Evolutionary conservation across 1,139 yeast species (phyloP).

Genomic region (Barnettozyma hawaiiensis): DNA sequence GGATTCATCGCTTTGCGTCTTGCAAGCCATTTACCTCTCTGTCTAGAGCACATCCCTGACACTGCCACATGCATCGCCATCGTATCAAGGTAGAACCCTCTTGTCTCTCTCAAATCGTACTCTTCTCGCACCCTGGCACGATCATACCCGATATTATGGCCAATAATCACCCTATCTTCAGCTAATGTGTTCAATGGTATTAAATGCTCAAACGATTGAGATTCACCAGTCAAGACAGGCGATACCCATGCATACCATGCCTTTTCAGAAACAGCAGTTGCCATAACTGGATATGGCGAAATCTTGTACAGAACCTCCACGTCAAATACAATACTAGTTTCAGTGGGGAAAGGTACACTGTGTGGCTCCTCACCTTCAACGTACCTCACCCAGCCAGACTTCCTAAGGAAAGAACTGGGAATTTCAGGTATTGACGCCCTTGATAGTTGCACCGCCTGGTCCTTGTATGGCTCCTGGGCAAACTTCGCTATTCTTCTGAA

Average conservation of each 20-base stretch:
- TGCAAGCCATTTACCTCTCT: slow-evolving; percentile 73
- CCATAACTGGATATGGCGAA: slow-evolving; percentile 72
- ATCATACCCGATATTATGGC: slow-evolving; percentile 90
- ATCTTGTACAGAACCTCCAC: slow-evolving; percentile 80
- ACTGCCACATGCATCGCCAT: slow-evolving; percentile 91
- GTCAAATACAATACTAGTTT: slow-evolving; percentile 70
- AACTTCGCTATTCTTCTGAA: slow-evolving; percentile 64
- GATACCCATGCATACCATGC: slow-evolving; percentile 98
- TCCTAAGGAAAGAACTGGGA: slow-evolving; percentile 52
- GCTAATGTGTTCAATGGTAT: slow-evolving; percentile 61
- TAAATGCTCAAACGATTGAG: slow-evolving; percentile 48
- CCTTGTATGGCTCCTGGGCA: slow-evolving; percentile 56
- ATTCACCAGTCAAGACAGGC: slow-evolving; percentile 61
- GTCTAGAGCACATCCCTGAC: slow-evolving; percentile 90
- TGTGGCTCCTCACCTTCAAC: slow-evolving; percentile 40
- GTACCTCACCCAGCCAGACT: slow-evolving; percentile 84
- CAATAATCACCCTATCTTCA: slow-evolving; percentile 59
- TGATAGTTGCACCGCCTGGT: slow-evolving; percentile 40
- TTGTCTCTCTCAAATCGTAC: slow-evolving; percentile 59
- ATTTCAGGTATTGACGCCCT: slow-evolving; percentile 36
- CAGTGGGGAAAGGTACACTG: slow-evolving; percentile 59
- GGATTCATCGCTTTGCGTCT: slow-evolving; percentile 39
- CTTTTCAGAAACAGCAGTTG: slow-evolving; percentile 67
- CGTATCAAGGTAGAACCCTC: slow-evolving; percentile 81
- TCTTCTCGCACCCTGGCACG: slow-evolving; percentile 84